Conservation (phyloP, 495 filamentous ascomycete species). For the Ascodesmis nigricans region DNA sequence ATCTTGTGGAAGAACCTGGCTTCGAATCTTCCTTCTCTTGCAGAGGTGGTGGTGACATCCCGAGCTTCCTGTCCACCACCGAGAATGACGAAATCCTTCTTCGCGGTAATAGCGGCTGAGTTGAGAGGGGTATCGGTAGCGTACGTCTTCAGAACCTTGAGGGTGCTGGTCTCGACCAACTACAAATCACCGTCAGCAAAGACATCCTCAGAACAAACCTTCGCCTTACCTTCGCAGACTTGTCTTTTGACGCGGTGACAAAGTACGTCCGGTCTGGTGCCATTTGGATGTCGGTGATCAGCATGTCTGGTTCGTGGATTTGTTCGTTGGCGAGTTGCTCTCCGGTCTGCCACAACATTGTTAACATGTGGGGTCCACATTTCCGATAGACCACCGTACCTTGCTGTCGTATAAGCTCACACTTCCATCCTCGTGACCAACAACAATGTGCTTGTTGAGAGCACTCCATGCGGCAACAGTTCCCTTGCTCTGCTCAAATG, state of each 20-base stretch:
- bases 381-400: slow-evolving; percentile 26
- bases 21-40: slow-evolving; percentile 94
- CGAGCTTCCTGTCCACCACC: slow-evolving; percentile 96
- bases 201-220: not conserved
- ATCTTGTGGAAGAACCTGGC: slow-evolving; percentile 98
- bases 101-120: slow-evolving; percentile 73
- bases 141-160: slow-evolving; percentile 85
- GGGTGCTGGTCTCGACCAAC: slow-evolving; percentile 60
- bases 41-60: slow-evolving; percentile 92
- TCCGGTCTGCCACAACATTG: slow-evolving; percentile 37
- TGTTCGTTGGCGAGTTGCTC: slow-evolving; percentile 57
- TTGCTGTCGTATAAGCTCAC: slow-evolving; percentile 90
- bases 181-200: slow-evolving; percentile 18
- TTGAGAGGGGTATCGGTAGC: slow-evolving; percentile 86
- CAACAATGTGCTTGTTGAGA: slow-evolving; percentile 78
- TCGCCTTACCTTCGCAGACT: slow-evolving; percentile 58
- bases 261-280: slow-evolving; percentile 84
- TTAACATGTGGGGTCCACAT: slow-evolving; percentile 1
- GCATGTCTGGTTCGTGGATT: slow-evolving; percentile 60
- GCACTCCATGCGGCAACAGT: slow-evolving; percentile 95
- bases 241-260: slow-evolving; percentile 94
- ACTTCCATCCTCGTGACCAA: slow-evolving; percentile 86
- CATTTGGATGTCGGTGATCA: slow-evolving; percentile 90
- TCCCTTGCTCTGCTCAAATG: slow-evolving; percentile 81
- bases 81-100: slow-evolving; percentile 92